phyloP scores from a whole-genome alignment of 805 yeast genomes.

The Barnettozyma botsteinii region DNA sequence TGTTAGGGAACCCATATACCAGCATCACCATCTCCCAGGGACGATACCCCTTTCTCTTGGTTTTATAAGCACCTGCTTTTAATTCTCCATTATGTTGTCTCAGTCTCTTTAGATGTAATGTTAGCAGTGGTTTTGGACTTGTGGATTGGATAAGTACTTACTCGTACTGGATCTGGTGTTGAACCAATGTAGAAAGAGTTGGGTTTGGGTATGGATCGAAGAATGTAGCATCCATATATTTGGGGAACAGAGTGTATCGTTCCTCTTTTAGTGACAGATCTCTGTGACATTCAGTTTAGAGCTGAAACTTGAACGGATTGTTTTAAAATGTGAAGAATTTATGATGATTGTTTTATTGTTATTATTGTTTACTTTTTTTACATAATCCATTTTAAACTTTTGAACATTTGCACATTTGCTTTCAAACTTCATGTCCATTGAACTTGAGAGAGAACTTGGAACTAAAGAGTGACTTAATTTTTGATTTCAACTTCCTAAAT shows the following conservation, averaged over 20 bases:
- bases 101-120: conserved; percentile 36
- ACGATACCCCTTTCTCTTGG: conserved; percentile 48
- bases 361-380: conserved; percentile 1
- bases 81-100: conserved; percentile 77
- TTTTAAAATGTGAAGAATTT: no score
- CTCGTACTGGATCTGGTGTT: conserved; percentile 65
- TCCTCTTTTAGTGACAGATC: not conserved
- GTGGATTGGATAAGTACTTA: conserved; percentile 13
- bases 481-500: no score
- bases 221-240: conserved; percentile 67
- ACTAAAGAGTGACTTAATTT: no score
- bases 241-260: conserved; percentile 25
- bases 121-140: conserved; percentile 1
- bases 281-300: conserved; percentile 11
- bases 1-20: conserved; percentile 69
- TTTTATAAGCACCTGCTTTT: conserved; percentile 64
- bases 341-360: not conserved
- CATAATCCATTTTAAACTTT: no score
- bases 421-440: no score
- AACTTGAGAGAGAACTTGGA: no score
- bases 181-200: conserved; percentile 72
- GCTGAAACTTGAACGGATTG: no score
- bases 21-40: conserved; percentile 70
- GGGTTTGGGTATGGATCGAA: conserved; percentile 54
- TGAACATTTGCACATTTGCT: no score